Conservation (phyloP, 495 filamentous ascomycete genomes). For the Pseudevernia furfuracea region DNA sequence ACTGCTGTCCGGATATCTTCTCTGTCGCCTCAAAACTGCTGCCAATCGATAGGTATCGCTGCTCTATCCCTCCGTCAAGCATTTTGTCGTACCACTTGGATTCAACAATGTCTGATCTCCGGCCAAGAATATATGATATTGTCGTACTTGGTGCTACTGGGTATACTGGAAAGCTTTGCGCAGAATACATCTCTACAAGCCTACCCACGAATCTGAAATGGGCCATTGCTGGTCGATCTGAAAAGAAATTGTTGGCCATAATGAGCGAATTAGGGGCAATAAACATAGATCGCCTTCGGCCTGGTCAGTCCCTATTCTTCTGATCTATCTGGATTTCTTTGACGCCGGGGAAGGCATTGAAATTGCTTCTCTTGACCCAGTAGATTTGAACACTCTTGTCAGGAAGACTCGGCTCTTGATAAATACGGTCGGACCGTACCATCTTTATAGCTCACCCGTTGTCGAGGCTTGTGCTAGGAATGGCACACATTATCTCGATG, state of each 20-base stretch:
- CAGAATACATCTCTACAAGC: slow-evolving; percentile 65
- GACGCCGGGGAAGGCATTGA: slow-evolving; percentile 47
- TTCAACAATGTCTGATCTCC: slow-evolving; percentile 7
- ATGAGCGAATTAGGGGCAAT: slow-evolving; percentile 55
- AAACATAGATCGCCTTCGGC: slow-evolving; percentile 62
- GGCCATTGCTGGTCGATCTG: slow-evolving; percentile 81
- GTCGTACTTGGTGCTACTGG: slow-evolving; percentile 78
- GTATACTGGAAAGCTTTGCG: slow-evolving; percentile 75
- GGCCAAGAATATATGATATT: slow-evolving; percentile 64
- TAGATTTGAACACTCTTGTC: slow-evolving; percentile 57
- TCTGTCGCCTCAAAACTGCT: background rate
- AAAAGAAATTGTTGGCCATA: slow-evolving; percentile 60
- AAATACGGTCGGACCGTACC: slow-evolving; percentile 80
- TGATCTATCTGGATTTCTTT: background rate
- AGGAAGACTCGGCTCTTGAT: slow-evolving; percentile 72
- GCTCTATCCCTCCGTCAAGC: background rate
- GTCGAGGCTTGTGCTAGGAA: slow-evolving; percentile 81
- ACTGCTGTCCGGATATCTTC: too few relatives aligned
- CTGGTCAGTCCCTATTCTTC: slow-evolving; percentile 41
- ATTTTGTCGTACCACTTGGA: background rate
- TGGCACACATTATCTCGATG: slow-evolving; percentile 89
- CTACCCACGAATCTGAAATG: slow-evolving; percentile 78
- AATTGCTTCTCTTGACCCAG: slow-evolving; percentile 53
- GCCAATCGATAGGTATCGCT: background rate
- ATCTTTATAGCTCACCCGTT: slow-evolving; percentile 66